A percentile compares a stretch with the other conserved stretches of the same genome.
Evolutionary conservation across 495 filamentous ascomycete genomes (phyloP).

Genomic region (Talaromyces adpressus): DNA sequence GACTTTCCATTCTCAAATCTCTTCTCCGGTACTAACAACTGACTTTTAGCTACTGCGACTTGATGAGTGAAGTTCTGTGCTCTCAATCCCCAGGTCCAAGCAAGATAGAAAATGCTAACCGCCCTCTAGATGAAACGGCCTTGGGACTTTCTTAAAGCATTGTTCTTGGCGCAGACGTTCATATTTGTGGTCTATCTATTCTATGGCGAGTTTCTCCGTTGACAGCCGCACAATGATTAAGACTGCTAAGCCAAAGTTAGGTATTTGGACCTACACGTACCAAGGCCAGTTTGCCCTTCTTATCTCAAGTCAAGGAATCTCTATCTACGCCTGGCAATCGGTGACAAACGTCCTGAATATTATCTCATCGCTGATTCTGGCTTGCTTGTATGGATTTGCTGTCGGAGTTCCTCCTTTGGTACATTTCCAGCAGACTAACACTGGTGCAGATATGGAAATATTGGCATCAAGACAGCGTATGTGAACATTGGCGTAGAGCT

Average conservation of each 20-base stretch:
- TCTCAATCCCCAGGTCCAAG: constrained; percentile 45
- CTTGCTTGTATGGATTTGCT: constrained; percentile 38
- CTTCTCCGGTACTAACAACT: not conserved
- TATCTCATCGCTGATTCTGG: constrained; percentile 46
- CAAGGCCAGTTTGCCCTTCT: constrained; percentile 50
- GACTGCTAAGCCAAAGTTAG: not conserved
- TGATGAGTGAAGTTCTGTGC: constrained; percentile 43
- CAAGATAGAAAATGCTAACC: constrained; percentile 28
- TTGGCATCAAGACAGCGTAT: constrained; percentile 52
- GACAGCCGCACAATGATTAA: not conserved
- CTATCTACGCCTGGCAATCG: constrained; percentile 44
- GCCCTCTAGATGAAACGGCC: constrained; percentile 45
- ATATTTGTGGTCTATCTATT: constrained; percentile 46
- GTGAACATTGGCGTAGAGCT: constrained; percentile 51
- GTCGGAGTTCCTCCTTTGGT: not conserved
- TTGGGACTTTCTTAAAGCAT: constrained; percentile 54
- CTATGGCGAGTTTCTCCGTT: constrained; percentile 29
- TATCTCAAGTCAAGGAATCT: constrained; percentile 45
- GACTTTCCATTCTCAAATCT: not conserved
- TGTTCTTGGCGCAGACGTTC: constrained; percentile 46
- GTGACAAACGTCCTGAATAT: constrained; percentile 47
- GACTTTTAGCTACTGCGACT: constrained; percentile 33
- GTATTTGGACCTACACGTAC: constrained; percentile 43
- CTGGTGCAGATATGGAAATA: constrained; percentile 39
- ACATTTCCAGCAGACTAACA: not conserved